phyloP scores from a whole-genome alignment of 2,329 filamentous ascomycete genomes.

The Fusarium sp. region DNA sequence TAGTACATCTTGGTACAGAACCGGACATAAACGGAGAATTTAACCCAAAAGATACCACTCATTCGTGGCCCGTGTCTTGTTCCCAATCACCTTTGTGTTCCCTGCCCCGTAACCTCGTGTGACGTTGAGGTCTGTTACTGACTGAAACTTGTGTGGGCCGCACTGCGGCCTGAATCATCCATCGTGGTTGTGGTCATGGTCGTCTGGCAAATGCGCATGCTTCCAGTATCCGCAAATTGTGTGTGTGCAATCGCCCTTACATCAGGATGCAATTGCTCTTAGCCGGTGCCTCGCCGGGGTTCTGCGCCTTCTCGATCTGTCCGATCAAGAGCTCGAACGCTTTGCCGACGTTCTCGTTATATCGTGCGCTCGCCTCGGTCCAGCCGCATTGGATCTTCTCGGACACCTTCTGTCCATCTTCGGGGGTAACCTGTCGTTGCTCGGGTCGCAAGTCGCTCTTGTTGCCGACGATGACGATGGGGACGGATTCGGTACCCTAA shows the following conservation, averaged over 20 bases:
- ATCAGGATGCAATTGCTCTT: slow-evolving; percentile 88
- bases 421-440: slow-evolving; percentile 88
- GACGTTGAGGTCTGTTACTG: slow-evolving; percentile 23
- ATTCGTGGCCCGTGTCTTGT: slow-evolving; percentile 31
- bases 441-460: slow-evolving; percentile 95
- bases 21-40: slow-evolving; percentile 34
- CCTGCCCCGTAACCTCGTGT: slow-evolving; percentile 29
- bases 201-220: slow-evolving; percentile 11
- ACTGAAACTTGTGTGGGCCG: slow-evolving; percentile 32
- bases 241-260: slow-evolving; percentile 61
- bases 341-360: slow-evolving; percentile 92
- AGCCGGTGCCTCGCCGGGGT: slow-evolving; percentile 84
- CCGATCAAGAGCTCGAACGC: slow-evolving; percentile 95
- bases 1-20: slow-evolving; percentile 23
- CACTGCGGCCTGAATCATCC: slow-evolving; percentile 32
- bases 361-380: slow-evolving; percentile 93
- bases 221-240: neutral
- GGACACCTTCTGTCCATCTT: slow-evolving; percentile 86
- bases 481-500: slow-evolving; percentile 91
- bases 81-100: slow-evolving; percentile 34
- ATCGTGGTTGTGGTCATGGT: slow-evolving; percentile 24
- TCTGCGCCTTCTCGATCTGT: slow-evolving; percentile 94
- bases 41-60: slow-evolving; percentile 30
- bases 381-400: slow-evolving; percentile 92
- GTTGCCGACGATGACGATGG: slow-evolving; percentile 95